Percentiles rank a stretch among this genome's conserved stretches.
Evolutionary conservation across 2,329 filamentous ascomycete genomes (phyloP).

Genomic region (Alternaria sp.): DNA sequence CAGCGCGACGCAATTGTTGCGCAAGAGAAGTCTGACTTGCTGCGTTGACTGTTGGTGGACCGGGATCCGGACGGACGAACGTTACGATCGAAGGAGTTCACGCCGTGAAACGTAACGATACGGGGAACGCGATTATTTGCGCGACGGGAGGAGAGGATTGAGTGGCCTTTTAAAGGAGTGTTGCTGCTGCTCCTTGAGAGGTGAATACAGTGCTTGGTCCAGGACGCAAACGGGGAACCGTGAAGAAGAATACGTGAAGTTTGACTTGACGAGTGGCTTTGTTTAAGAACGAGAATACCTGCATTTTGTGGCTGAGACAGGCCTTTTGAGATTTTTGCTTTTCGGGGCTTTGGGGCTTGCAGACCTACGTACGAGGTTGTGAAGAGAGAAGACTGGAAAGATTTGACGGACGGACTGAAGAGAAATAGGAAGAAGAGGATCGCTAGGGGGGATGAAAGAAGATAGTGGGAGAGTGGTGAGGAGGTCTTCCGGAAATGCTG

Average conservation of each 20-base stretch:
- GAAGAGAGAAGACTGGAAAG: neutral
- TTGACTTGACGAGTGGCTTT: neutral
- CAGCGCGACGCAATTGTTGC: conserved; percentile 2
- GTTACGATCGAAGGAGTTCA: conserved; percentile 1
- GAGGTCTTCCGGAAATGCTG: conserved; percentile 47
- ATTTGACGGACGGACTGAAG: neutral
- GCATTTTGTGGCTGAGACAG: conserved; percentile 4
- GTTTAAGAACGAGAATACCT: neutral
- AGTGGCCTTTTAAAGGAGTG: neutral
- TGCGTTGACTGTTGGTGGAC: conserved; percentile 16
- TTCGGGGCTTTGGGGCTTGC: neutral
- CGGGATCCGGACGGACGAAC: conserved; percentile 2
- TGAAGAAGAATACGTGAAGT: neutral
- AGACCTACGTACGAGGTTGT: neutral
- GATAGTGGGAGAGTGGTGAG: conserved; percentile 50
- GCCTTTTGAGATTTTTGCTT: neutral
- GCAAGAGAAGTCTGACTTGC: conserved; percentile 11
- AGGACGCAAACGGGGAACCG: conserved; percentile 2
- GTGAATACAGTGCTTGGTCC: conserved; percentile 1
- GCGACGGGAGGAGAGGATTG: neutral
- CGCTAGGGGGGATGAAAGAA: conserved; percentile 53
- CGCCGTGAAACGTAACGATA: conserved; percentile 16
- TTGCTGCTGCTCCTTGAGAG: conserved; percentile 1
- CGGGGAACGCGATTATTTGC: neutral
- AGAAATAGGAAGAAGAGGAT: conserved; percentile 2